Evolutionary conservation across 495 filamentous ascomycete genomes (phyloP), one percentile per base, ranked within the genome.

Genomic region (Evansstolkia leycettana): DNA sequence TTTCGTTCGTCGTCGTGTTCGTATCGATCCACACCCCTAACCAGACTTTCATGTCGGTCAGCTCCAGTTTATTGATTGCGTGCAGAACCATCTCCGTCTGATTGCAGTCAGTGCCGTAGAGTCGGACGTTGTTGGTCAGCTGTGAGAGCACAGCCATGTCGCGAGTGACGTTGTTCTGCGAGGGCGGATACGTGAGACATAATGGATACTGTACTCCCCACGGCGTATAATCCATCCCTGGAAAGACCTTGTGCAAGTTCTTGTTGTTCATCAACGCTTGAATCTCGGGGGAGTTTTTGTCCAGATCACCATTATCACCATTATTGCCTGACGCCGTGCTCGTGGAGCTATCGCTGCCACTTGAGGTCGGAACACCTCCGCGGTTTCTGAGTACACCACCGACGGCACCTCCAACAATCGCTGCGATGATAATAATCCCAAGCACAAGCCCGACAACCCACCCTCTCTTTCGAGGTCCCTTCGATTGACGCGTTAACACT

Each of bases 51-150:
- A 94, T 78, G 45, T 79, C 72, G 14, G 75, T 72, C 34, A 94
- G 56, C 23, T 72, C 71, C 20, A 96, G 69, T 33, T 69, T 70
- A 34, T 79, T 65, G 50, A 98, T 78, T 5, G 87, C 75, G 47
- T 89, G 77, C 27, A 96, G 69, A 1, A 90, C 80, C 84, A 96
- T 86, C 52, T 94, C 76, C 0, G 90, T 95, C 57, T 95, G 89
- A 53, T 96, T 95, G 70, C 90, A 98, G 59, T 98, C 90, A 11
- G 84, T 95, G 16, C 90, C 90, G 53, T 98, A 98, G 10, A 96
- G 70, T 1, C 89, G 82, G 28, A 98, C 69, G 2, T 73, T 79
- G 54, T 93, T 87, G 37, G 86, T 95, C 20, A 98, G 66, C 52
- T 94, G 87, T 3, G 84, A 87, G 12, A 98, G 72, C 7, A 94